phyloP scores from a whole-genome alignment of 1,139 yeast genomes.

The Saccharomyces uvarum region DNA sequence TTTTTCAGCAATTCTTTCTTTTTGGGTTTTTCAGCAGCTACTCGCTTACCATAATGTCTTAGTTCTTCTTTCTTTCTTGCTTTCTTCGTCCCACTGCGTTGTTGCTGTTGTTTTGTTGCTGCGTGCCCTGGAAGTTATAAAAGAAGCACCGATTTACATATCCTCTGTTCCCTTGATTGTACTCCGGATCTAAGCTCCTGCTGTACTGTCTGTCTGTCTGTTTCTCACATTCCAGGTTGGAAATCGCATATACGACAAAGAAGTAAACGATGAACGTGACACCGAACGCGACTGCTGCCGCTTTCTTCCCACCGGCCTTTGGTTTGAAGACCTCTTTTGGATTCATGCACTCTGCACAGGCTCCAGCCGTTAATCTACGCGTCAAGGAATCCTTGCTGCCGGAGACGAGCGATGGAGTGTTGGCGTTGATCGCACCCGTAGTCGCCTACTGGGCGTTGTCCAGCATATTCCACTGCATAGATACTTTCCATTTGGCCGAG shows the following conservation, averaged over 20 bases:
- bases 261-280: neutral
- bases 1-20: neutral
- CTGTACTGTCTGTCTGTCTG: neutral
- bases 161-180: neutral
- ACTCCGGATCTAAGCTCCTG: neutral
- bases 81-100: neutral
- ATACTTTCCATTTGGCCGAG: constrained; percentile 66
- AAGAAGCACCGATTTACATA: neutral
- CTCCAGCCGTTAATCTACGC: constrained; percentile 13
- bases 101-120: neutral
- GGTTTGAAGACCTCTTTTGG: constrained; percentile 14
- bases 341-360: constrained; percentile 17
- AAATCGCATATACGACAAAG: neutral
- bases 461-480: constrained; percentile 64
- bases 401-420: constrained; percentile 46
- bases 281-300: constrained; percentile 2
- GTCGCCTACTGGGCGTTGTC: constrained; percentile 80
- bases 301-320: constrained; percentile 9
- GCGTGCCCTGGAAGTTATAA: neutral
- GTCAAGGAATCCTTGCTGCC: constrained; percentile 14
- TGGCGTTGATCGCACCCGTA: constrained; percentile 70
- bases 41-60: neutral
- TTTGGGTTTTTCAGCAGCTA: neutral
- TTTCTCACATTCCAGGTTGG: neutral
- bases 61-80: neutral